Percentiles rank a stretch among this genome's conserved stretches.
Evolutionary conservation across 176 grass and related monocot genomes (phyloP).

Genomic region (Musa itinerans): DNA sequence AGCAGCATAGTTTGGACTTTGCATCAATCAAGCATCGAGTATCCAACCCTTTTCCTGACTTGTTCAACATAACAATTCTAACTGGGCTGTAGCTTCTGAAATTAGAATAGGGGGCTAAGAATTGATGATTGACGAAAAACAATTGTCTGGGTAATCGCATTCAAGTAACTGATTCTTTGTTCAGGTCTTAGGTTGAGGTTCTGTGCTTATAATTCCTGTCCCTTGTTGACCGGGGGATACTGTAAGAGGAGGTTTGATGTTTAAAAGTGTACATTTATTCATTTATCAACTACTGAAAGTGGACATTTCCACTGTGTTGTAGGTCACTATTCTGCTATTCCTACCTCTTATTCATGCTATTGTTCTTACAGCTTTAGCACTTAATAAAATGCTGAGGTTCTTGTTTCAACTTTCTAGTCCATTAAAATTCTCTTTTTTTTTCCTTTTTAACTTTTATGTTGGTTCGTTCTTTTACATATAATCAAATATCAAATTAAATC

Average conservation of each 20-base stretch:
- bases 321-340: background rate
- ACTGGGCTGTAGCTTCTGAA: background rate
- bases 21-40: background rate
- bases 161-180: conserved; percentile 4
- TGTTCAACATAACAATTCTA: background rate
- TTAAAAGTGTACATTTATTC: background rate
- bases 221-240: background rate
- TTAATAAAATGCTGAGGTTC: too few relatives aligned
- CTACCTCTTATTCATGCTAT: background rate
- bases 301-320: background rate
- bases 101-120: background rate
- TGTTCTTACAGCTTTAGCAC: background rate
- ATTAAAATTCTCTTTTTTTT: too few relatives aligned
- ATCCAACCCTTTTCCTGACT: background rate
- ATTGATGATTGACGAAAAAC: background rate
- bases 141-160: background rate
- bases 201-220: background rate
- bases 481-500: too few relatives aligned
- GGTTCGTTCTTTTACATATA: too few relatives aligned
- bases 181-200: background rate
- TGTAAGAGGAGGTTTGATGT: background rate
- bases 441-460: too few relatives aligned
- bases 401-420: too few relatives aligned
- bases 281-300: background rate
- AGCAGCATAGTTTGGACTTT: background rate